Evolutionary conservation across 139 green algal genomes (phyloP).

Genomic region (Chlamydomonas sphaeroides): DNA sequence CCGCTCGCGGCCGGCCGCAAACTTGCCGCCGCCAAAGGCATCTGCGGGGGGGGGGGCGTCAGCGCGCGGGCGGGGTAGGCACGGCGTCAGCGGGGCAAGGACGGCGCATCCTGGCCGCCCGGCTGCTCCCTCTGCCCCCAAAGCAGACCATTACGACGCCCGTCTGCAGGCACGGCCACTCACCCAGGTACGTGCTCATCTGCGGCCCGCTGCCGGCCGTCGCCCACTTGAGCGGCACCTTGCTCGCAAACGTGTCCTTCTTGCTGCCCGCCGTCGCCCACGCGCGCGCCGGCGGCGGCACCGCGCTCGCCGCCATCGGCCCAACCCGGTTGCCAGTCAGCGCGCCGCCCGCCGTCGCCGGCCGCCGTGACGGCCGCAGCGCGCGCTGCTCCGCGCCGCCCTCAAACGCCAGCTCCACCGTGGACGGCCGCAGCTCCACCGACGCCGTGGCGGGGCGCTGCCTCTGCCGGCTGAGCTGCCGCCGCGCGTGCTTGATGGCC

Average conservation of each 20-base stretch:
- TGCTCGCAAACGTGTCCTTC: slow-evolving; percentile 35
- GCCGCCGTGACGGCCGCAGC: neutral
- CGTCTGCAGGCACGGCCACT: too few relatives aligned
- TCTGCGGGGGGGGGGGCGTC: too few relatives aligned
- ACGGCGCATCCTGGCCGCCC: too few relatives aligned
- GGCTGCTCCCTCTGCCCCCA: too few relatives aligned
- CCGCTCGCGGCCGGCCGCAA: neutral
- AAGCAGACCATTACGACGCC: too few relatives aligned
- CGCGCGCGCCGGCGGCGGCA: neutral
- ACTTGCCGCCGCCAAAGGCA: slow-evolving; percentile 33
- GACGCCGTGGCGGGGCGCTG: neutral
- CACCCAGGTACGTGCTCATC: slow-evolving; percentile 32
- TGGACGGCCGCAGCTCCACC: neutral
- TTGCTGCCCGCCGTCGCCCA: neutral
- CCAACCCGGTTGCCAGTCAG: neutral
- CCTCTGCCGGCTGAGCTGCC: too few relatives aligned
- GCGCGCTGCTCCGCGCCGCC: too few relatives aligned
- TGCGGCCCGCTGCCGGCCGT: neutral
- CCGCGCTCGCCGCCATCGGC: neutral
- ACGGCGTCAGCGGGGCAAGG: too few relatives aligned
- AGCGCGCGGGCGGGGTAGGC: too few relatives aligned
- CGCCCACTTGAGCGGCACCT: slow-evolving; percentile 48
- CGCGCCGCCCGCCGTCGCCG: slow-evolving; percentile 2
- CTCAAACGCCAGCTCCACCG: neutral
- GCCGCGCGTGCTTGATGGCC: neutral